Evolutionary conservation across 2,329 filamentous ascomycete species (phyloP).

Genomic region (Thermoascus crustaceus): DNA sequence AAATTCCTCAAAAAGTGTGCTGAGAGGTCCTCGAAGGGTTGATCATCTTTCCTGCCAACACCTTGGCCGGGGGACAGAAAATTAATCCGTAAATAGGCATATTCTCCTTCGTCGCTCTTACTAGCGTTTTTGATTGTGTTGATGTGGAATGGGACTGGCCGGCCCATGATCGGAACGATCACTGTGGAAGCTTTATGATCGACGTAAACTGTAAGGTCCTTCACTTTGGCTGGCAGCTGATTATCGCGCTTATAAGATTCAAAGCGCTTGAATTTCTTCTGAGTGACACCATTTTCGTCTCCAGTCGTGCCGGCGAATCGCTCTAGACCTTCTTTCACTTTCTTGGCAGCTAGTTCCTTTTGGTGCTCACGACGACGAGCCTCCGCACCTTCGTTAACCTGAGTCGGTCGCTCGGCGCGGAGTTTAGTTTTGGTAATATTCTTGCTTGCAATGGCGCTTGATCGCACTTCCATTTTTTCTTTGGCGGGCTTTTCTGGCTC

Average conservation of each 20-base stretch:
- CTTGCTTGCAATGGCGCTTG: slow-evolving; percentile 81
- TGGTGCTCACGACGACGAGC: slow-evolving; percentile 83
- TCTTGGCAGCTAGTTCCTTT: slow-evolving; percentile 77
- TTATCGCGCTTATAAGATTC: slow-evolving; percentile 99
- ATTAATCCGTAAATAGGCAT: slow-evolving; percentile 90
- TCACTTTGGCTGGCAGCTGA: slow-evolving; percentile 73
- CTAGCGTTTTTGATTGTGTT: slow-evolving; percentile 98
- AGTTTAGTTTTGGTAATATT: slow-evolving; percentile 93
- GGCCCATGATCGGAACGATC: slow-evolving; percentile 91
- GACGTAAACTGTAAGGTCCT: slow-evolving; percentile 81
- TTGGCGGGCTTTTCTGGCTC: slow-evolving; percentile 69
- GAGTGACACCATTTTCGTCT: slow-evolving; percentile 78
- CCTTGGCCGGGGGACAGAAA: slow-evolving; percentile 95
- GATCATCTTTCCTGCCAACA: slow-evolving; percentile 93
- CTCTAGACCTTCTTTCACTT: slow-evolving; percentile 78
- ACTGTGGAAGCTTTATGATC: slow-evolving; percentile 86
- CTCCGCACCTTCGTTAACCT: slow-evolving; percentile 83
- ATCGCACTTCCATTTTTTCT: slow-evolving; percentile 71
- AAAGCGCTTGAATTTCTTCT: slow-evolving; percentile 98
- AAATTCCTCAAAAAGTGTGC: slow-evolving; percentile 94
- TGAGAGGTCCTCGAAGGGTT: slow-evolving; percentile 91
- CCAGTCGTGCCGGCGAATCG: slow-evolving; percentile 79
- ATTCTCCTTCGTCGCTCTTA: slow-evolving; percentile 93
- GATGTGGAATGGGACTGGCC: slow-evolving; percentile 96
- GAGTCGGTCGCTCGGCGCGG: slow-evolving; percentile 79